Evolutionary conservation across 1,284 basidiomycete species (phyloP).

Genomic region (Phellopilus nigrolimitatus): DNA sequence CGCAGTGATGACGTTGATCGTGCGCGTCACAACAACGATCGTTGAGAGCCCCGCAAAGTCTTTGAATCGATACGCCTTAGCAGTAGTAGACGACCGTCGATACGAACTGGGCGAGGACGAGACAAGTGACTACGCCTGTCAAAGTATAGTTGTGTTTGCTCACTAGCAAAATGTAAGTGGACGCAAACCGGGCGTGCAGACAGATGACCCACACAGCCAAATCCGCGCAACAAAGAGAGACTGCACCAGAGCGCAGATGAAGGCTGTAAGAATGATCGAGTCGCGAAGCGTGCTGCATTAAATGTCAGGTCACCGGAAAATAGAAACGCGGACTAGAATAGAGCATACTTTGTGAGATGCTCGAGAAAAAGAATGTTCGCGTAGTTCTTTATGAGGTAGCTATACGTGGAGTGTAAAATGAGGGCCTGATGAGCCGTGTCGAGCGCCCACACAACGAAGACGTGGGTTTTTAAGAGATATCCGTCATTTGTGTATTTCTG

Average conservation of each 20-base stretch:
- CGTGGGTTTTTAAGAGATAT: constrained; percentile 1
- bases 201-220: neutral
- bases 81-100: neutral
- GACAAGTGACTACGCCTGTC: constrained; percentile 1
- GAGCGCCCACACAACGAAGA: constrained; percentile 9
- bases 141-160: constrained; percentile 9
- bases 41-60: neutral
- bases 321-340: neutral
- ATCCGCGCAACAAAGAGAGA: constrained; percentile 4
- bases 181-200: neutral
- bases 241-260: constrained; percentile 1
- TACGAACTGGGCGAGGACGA: neutral
- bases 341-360: neutral
- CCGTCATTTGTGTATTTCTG: constrained; percentile 9
- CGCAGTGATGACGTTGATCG: neutral
- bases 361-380: neutral
- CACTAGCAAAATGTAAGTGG: neutral
- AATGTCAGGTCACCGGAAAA: neutral
- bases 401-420: constrained; percentile 6
- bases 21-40: neutral
- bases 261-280: neutral
- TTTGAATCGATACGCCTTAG: neutral
- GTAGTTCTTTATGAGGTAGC: constrained; percentile 8
- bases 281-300: neutral
- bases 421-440: constrained; percentile 13